phyloP scores from a whole-genome alignment of 2,329 filamentous ascomycete species.

The Hymenoscyphus occultus region DNA sequence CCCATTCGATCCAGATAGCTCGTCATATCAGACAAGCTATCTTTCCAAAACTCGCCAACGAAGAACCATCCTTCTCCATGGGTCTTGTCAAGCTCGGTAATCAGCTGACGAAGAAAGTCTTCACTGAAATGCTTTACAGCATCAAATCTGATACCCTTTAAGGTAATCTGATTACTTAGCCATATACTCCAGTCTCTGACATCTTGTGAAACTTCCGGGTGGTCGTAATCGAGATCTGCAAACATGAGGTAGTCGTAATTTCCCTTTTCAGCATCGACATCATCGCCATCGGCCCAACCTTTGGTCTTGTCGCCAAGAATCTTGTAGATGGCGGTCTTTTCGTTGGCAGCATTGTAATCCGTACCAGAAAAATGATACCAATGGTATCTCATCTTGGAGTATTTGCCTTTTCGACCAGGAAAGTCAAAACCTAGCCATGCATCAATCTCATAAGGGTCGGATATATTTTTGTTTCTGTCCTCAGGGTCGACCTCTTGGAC shows the following conservation, averaged over 20 bases:
- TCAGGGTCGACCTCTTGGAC: conserved; percentile 62
- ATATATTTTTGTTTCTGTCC: conserved; percentile 55
- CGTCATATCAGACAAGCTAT: conserved; percentile 52
- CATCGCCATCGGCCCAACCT: conserved; percentile 60
- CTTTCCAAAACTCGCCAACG: conserved; percentile 69
- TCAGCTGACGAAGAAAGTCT: conserved; percentile 64
- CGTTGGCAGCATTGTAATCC: conserved; percentile 57
- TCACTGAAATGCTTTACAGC: conserved; percentile 71
- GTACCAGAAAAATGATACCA: conserved; percentile 68
- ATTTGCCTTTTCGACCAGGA: conserved; percentile 54
- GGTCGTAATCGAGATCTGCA: conserved; percentile 63
- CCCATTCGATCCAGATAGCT: conserved; percentile 57
- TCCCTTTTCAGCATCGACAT: conserved; percentile 56
- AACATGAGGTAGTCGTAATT: conserved; percentile 74
- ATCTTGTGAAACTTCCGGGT: conserved; percentile 62
- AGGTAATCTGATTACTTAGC: conserved; percentile 58
- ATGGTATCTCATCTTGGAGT: conserved; percentile 61
- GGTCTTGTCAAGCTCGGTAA: conserved; percentile 51
- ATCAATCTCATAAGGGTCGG: conserved; percentile 58
- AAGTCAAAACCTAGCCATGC: conserved; percentile 69
- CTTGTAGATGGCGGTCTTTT: conserved; percentile 62
- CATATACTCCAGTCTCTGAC: conserved; percentile 66
- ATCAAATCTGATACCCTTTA: conserved; percentile 68
- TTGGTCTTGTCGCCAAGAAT: conserved; percentile 59
- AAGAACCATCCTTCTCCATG: conserved; percentile 57